Base-by-base conservation (phyloP, 345 rosid genomes). In the Gossypium bickii region DNA sequence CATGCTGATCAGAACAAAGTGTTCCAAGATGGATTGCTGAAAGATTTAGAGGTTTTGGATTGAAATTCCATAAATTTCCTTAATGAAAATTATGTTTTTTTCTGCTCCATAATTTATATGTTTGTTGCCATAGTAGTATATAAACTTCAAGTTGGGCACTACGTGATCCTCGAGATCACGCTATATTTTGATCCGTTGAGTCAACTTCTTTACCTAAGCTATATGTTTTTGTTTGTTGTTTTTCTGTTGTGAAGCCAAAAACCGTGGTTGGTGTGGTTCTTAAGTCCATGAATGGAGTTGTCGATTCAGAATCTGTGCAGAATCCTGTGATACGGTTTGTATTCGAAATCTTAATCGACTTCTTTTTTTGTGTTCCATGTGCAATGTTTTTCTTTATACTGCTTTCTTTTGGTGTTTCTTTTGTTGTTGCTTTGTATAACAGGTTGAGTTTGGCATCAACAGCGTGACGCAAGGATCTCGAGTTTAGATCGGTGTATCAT, bases 21-120 rank as follows among this genome's bases (percentile, higher is more conserved):
- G 10, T 62, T 79, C 24, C 64, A 45, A 58, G 76, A 78, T 22
- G 77, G 80, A 73, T 73, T 80, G 81, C 78, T 1, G 68, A 71
- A 79, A 70, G 80, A 83, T 76, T 73, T 80, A 27, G 83, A 86
- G 93, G 93, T 89, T 86, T 80, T 76, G 79, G 73, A 77, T 82
- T 72, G 79, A 67, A 77, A 74, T 72, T 80, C 66, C 55, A 64
- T 59, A 12, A n/a, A 76, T 70, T 72, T 68, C 67, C 18, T n/a
- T 71, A 64, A 65, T n/a, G 20, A 34, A 34, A 34, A 4, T 34
- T 5, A 34, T 34, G 41, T 34, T 34, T 48, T 48, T 48, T 68
- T 68, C 43, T 68, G 45, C 43, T 27, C 22, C 25, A 70, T 51
- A 49, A 11, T 27, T 18, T 20, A 9, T 56, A 9, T 2, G 20